Base-by-base conservation (phyloP, 2,329 filamentous ascomycete species). In the Pseudogymnoascus sp. region DNA sequence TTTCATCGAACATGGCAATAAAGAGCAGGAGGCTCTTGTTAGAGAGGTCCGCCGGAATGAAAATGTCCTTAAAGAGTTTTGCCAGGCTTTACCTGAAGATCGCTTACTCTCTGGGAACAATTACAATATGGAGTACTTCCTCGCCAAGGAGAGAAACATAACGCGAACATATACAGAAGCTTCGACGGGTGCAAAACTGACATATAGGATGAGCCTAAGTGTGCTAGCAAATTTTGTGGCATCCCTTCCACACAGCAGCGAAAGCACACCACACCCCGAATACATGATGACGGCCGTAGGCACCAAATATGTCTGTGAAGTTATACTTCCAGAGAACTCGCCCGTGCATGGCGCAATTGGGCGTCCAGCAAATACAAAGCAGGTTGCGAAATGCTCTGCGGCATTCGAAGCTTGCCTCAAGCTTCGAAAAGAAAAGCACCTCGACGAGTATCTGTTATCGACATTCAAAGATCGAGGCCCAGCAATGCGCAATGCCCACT, bases 301-400 rank as follows among this genome's bases (percentile, higher is more conserved):
- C 9, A 79, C 80, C 11, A 82, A 83, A 23, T 97, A 87, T 69
- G 74, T 87, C 44, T 92, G 90, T 67, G 91, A 96, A 70, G 85
- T 96, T 1, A 81, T 91, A 10, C 78, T 99, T 23, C 93, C 95
- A 0, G 83, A 87, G 11, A 81, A 80, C 21, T 89, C 91, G 0
- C 91, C 91, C 0, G 78, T 97, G 36, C 83, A 81, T 63, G 86
- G 84, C 31, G 80, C 84, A 4, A 79, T 80, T 11, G 93, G 95
- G 4, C 79, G 77, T 7, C 77, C 84, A 0, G 84, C 87, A 63
- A 73, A 79, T 7, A 90, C 82, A 64, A 97, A 96, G 74, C 81
- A 86, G 31, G 77, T 88, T 17, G 93, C 95, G 4, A 96, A 95
- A 74, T 91, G 90, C 67, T 91, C 93, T 0, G 93, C 93, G 2